phyloP scores from a whole-genome alignment of 495 filamentous ascomycete genomes.

The Collariella sp. region DNA sequence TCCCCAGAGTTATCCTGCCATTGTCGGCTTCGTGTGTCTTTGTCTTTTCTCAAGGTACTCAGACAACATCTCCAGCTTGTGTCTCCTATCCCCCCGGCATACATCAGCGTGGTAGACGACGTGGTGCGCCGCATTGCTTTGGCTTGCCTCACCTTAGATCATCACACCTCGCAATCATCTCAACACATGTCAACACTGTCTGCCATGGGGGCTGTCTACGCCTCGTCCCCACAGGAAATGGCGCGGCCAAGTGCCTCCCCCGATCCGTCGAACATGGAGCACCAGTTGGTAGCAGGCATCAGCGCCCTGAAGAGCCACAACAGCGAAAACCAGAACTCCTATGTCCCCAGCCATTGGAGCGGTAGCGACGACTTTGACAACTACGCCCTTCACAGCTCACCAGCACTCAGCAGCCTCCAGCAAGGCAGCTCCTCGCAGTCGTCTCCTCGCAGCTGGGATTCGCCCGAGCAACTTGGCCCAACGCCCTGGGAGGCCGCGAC shows the following conservation, averaged over 20 bases:
- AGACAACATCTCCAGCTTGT: not conserved
- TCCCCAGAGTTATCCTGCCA: slow-evolving; percentile 2
- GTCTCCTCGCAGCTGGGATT: slow-evolving; percentile 26
- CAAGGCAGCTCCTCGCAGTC: slow-evolving; percentile 15
- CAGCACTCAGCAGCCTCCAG: slow-evolving; percentile 3
- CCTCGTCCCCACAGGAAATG: slow-evolving; percentile 7
- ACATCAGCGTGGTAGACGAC: not conserved
- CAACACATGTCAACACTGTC: slow-evolving; percentile 8
- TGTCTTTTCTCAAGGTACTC: not conserved
- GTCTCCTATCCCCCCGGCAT: not conserved
- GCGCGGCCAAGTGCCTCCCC: slow-evolving; percentile 7
- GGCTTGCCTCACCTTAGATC: not conserved
- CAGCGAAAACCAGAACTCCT: slow-evolving; percentile 4
- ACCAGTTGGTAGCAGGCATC: slow-evolving; percentile 4
- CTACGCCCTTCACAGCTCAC: slow-evolving; percentile 24
- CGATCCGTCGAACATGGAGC: not conserved
- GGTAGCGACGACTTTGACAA: slow-evolving; percentile 19
- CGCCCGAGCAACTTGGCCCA: slow-evolving; percentile 20
- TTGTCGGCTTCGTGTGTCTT: not conserved
- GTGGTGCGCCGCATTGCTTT: not conserved
- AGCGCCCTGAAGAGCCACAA: not conserved
- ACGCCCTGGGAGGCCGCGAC: slow-evolving; percentile 15
- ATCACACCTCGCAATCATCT: not conserved
- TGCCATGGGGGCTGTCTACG: slow-evolving; percentile 6
- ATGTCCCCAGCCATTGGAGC: slow-evolving; percentile 17